Conservation (phyloP, 495 filamentous ascomycete species). For the Penicillium argentinense region DNA sequence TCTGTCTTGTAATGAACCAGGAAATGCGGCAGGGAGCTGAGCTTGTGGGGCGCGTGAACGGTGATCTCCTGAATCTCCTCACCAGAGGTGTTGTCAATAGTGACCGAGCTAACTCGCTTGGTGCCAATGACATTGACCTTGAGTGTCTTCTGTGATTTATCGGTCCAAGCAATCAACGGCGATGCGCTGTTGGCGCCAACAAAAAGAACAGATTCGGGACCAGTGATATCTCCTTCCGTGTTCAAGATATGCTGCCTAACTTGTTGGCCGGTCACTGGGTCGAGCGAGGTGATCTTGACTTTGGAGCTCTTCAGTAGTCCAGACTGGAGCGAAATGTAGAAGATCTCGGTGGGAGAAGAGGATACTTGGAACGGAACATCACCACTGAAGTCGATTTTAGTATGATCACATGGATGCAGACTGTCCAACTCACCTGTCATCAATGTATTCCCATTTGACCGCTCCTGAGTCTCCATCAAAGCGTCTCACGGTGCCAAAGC, state of each 20-base stretch:
- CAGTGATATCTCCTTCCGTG: conserved; percentile 70
- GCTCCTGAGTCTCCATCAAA: conserved; percentile 72
- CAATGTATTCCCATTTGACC: conserved; percentile 73
- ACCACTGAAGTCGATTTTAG: conserved; percentile 40
- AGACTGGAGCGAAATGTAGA: conserved; percentile 74
- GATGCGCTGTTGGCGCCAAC: conserved; percentile 82
- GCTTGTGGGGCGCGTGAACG: conserved; percentile 69
- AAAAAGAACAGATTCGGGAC: conserved; percentile 67
- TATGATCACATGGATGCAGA: conserved; percentile 16
- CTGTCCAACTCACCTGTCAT: conserved; percentile 50
- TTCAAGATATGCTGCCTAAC: conserved; percentile 63
- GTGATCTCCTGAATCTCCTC: conserved; percentile 64
- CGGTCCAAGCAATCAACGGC: conserved; percentile 81
- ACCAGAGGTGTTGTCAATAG: conserved; percentile 50
- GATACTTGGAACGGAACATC: conserved; percentile 79
- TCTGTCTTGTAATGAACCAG: conserved; percentile 77
- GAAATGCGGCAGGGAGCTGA: conserved; percentile 73
- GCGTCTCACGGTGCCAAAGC: conserved; percentile 59
- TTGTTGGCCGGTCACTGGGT: conserved; percentile 67
- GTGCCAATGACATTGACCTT: conserved; percentile 80
- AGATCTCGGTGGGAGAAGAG: conserved; percentile 69
- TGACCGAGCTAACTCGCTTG: conserved; percentile 56
- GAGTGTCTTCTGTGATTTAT: conserved; percentile 62
- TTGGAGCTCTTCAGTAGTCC: conserved; percentile 64
- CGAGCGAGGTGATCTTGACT: conserved; percentile 70